These are phyloP conservation scores for Dioscorea dumetorum DNA, from an alignment of 106 monocot species.

Conservation along the genomic window DNA sequence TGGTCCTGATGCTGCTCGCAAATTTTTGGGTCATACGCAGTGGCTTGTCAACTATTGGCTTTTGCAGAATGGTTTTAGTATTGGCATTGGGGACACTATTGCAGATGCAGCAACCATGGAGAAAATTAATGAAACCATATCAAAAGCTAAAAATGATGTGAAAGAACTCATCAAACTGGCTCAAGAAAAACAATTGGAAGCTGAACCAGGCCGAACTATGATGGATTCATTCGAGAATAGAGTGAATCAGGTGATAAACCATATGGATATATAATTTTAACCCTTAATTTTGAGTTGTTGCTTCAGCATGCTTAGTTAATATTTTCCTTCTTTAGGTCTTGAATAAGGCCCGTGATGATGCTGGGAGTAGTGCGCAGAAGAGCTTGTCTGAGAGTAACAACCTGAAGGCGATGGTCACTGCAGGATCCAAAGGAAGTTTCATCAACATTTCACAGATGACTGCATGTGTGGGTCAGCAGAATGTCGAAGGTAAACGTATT, in stretches of 20 bases:
- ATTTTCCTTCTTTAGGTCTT: slow-evolving; percentile 44
- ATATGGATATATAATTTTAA: background rate
- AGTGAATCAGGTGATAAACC: slow-evolving; percentile 74
- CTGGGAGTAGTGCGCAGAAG: slow-evolving; percentile 94
- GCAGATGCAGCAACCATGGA: slow-evolving; percentile 98
- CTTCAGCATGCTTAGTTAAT: background rate
- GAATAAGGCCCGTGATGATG: slow-evolving; percentile 99
- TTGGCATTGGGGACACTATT: slow-evolving; percentile 97
- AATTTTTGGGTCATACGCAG: slow-evolving; percentile 95
- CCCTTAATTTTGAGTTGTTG: background rate
- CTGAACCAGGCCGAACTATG: slow-evolving; percentile 94
- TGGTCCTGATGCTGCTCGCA: slow-evolving; percentile 96
- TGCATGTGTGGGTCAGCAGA: slow-evolving; percentile 99
- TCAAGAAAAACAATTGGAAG: slow-evolving; percentile 76
- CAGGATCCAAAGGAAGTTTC: slow-evolving; percentile 97
- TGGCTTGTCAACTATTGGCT: slow-evolving; percentile 99
- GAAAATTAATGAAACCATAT: slow-evolving; percentile 95
- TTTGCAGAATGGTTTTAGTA: slow-evolving; percentile 88
- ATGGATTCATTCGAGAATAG: slow-evolving; percentile 97
- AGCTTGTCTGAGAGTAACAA: slow-evolving; percentile 98
- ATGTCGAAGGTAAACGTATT: slow-evolving; percentile 99
- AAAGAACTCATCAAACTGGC: slow-evolving; percentile 87
- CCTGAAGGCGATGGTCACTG: slow-evolving; percentile 97
- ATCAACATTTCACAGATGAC: slow-evolving; percentile 99
- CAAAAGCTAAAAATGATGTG: slow-evolving; percentile 87